Evolutionary conservation across 805 yeast species (phyloP), one percentile per base, ranked within the genome.

Genomic region (Monosporozyma solicola): DNA sequence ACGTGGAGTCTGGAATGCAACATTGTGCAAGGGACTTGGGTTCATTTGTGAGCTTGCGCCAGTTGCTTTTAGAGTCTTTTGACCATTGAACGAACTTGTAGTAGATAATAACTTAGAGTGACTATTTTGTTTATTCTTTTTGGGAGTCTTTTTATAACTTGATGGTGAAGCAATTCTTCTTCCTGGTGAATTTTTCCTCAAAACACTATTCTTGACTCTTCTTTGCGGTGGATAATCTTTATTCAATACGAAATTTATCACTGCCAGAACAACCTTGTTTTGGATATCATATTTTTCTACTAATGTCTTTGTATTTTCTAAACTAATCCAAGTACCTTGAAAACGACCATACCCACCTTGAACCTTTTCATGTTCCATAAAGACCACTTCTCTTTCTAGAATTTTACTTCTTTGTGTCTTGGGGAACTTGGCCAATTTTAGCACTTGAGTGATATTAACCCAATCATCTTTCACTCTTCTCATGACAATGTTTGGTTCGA

Each of bases 391-490:
- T 59, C 78, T 80, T 62, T 87, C 94, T 55, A 87, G 70, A 47
- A 87, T 79, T 62, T 85, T 80, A 2, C 94, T 85, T 66, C 95
- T 72, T 62, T 83, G 85, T 1, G 91, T 86, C 67, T 87, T 87
- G 47, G 88, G 84, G 61, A 83, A 84, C 55, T 84, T 80, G 43
- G 91, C 90, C 53, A 86, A 80, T 65, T 87, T 86, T 59, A 87
- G 72, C 41, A 87, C 84, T 64, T 87, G 95, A 0, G 95, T 87
- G 20, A 91, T 88, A 63, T 87, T 87, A 51, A 94, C 91, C 98
- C 98, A 94, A 60, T 91, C 87, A 66, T 94, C 99, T 49, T 79
- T 75, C 55, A 87, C 83, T 54, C 99, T 76, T 61, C 98, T 80
- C 98, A 94, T 94, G 3, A 67, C 67, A 46, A 68, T 61, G n/a